A percentile compares a stretch with the other conserved stretches of the same genome.
phyloP scores from a whole-genome alignment of 768 basidiomycete genomes.

The Hygrophorus pudorinus region DNA sequence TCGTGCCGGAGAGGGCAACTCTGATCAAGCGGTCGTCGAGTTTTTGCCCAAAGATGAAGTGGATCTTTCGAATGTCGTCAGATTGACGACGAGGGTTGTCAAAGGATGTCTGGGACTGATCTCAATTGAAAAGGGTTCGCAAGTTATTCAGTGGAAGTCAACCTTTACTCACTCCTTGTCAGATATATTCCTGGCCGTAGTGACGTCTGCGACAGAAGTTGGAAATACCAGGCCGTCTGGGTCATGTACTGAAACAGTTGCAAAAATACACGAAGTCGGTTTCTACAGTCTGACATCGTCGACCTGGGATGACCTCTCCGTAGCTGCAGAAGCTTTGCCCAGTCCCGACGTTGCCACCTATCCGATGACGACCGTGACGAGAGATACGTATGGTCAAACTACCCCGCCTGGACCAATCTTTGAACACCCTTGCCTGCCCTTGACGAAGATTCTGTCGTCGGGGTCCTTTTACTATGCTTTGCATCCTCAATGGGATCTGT shows the following conservation, averaged over 20 bases:
- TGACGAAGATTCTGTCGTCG: conserved; percentile 84
- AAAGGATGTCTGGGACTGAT: conserved; percentile 84
- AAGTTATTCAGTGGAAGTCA: background rate
- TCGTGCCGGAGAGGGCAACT: conserved; percentile 42
- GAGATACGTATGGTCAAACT: conserved; percentile 38
- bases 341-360: conserved; percentile 43
- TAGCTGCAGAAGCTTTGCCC: conserved; percentile 41
- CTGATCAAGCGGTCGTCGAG: conserved; percentile 74
- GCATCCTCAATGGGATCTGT: conserved; percentile 81
- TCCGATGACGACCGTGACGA: conserved; percentile 18
- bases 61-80: conserved; percentile 52
- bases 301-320: conserved; percentile 70
- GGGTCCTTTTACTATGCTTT: conserved; percentile 91
- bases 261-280: conserved; percentile 78
- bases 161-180: conserved; percentile 6
- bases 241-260: conserved; percentile 53
- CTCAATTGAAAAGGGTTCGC: conserved; percentile 57
- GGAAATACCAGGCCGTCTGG: conserved; percentile 60
- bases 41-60: conserved; percentile 69
- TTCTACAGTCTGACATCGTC: conserved; percentile 84
- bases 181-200: conserved; percentile 83
- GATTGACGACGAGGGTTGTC: conserved; percentile 59
- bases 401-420: conserved; percentile 41
- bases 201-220: conserved; percentile 67
- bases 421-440: conserved; percentile 85